Conservation (phyloP, 1,284 basidiomycete genomes). For the Cutaneotrichosporon sp. region DNA sequence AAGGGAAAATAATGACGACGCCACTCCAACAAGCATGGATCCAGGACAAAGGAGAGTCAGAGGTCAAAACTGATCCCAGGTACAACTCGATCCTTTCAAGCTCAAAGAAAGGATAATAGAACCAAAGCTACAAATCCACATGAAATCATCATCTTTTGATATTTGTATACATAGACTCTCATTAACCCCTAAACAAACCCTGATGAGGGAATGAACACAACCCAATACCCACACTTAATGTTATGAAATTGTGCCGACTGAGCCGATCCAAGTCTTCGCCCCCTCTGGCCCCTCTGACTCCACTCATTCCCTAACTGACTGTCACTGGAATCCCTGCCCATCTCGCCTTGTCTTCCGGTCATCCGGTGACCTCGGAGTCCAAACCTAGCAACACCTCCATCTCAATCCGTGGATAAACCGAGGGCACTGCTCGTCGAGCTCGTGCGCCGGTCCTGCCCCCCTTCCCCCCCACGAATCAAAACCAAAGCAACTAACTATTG, state of each 20-base stretch:
- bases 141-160: neutral
- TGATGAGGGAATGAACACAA: no score
- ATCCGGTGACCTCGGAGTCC: constrained; percentile 2
- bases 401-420: neutral
- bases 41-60: neutral
- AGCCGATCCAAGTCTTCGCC: no score
- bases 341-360: constrained; percentile 2
- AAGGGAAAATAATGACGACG: neutral
- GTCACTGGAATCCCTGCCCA: neutral
- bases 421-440: neutral
- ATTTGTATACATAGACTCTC: neutral
- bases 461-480: no score
- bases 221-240: neutral
- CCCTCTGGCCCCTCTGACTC: no score
- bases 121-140: no score
- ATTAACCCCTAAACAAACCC: neutral
- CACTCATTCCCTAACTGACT: neutral
- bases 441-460: neutral
- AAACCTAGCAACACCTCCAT: neutral
- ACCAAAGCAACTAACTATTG: neutral
- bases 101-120: no score
- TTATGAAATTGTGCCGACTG: neutral
- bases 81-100: no score
- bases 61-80: neutral
- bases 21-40: neutral